Conservation (phyloP, 345 rosid genomes). For the Aegle marmelos region DNA sequence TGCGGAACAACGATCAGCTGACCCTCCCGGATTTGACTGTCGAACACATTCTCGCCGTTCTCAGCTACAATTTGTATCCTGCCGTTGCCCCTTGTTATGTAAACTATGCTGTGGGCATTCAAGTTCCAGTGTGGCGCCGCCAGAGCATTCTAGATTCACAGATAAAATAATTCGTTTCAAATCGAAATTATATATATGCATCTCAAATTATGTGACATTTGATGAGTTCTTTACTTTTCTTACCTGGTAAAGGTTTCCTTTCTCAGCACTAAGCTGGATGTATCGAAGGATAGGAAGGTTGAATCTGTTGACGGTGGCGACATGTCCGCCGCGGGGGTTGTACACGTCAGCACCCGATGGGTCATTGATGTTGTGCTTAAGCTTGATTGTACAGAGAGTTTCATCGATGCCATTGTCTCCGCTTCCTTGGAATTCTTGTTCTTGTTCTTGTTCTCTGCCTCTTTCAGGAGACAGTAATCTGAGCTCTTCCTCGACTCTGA, state of each 20-base stretch:
- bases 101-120: conserved; percentile 40
- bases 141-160: conserved; percentile 34
- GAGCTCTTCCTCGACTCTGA: conserved; percentile 37
- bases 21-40: conserved; percentile 27
- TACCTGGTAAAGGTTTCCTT: conserved; percentile 44
- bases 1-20: conserved; percentile 38
- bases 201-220: too few relatives aligned
- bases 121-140: conserved; percentile 34
- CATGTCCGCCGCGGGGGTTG: conserved; percentile 57
- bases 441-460: neutral
- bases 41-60: conserved; percentile 24
- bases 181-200: neutral
- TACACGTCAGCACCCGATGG: conserved; percentile 53
- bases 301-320: conserved; percentile 47
- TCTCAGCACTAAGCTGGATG: conserved; percentile 53
- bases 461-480: conserved; percentile 25
- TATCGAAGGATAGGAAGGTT: conserved; percentile 49
- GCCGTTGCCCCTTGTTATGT: conserved; percentile 30
- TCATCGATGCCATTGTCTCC: conserved; percentile 54
- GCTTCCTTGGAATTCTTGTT: neutral
- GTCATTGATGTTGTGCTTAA: conserved; percentile 42
- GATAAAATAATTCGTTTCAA: too few relatives aligned
- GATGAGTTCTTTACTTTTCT: neutral
- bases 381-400: conserved; percentile 46
- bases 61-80: conserved; percentile 33